Base-by-base conservation (phyloP, 2,329 filamentous ascomycete genomes). In the Cladophialophora exuberans region DNA sequence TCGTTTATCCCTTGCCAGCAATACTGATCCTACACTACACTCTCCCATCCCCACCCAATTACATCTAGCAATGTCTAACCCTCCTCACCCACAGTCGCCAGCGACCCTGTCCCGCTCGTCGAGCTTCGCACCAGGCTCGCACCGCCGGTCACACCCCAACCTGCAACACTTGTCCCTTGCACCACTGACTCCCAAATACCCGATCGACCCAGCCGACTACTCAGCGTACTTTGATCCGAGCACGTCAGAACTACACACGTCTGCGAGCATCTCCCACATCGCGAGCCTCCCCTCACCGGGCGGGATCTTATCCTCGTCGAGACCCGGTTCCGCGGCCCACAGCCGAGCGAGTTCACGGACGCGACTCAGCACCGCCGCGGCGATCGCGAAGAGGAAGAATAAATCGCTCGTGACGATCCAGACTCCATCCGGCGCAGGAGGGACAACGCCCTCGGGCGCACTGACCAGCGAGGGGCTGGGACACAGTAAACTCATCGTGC, bases 121-220 rank as follows among this genome's bases (percentile, higher is more conserved):
- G 20, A 65, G 64, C 23, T 66, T 63, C 39, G 57, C 61, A 7
- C 64, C 64, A 2, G 64, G 64, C 23, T 50, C 63, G 2, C 63
- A 64, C 35, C 77, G 79, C 44, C 81, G 83, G 53, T 84, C 82
- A 45, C 80, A 82, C 63, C 81, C 81, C 44, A 83, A 83, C 58
- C 75, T 86, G 48, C 60, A 62, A n/a, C 78, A 83, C 64, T 76
- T 85, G 57, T 83, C 83, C 38, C 75, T 85, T n/a, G 80, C 82
- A 63, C 83, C 83, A 33, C 74, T 86, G 52, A 80, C 78, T 51
- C 74, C 77, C 45, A 76, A 75, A 67, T 81, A 80, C 63, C 78
- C 77, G 17, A 75, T 80, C 64, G 78, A 80, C 31, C 62, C 58
- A 20, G 59, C 65, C 23, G 64, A 64, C 50, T 65, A 68, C 54